Evolutionary conservation across 2,329 filamentous ascomycete species (phyloP).

Genomic region (Aspergillus oerlinghausenensis): DNA sequence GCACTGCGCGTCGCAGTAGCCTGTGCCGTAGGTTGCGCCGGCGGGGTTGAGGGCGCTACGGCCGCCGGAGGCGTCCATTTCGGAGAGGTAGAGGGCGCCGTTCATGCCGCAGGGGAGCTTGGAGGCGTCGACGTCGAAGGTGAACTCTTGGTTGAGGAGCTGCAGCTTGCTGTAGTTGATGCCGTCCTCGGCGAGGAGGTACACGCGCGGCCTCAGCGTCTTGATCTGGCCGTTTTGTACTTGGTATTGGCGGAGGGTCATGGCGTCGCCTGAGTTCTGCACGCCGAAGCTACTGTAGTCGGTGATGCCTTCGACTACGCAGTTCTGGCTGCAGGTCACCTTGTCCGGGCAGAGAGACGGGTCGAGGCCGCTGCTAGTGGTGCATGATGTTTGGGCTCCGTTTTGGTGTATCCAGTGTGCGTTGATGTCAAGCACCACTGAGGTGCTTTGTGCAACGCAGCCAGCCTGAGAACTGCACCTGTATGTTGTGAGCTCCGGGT

Average conservation of each 20-base stretch:
- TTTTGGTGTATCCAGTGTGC: constrained; percentile 49
- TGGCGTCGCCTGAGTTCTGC: constrained; percentile 42
- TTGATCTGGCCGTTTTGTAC: constrained; percentile 22
- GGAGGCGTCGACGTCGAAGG: constrained; percentile 66
- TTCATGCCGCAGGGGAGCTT: constrained; percentile 66
- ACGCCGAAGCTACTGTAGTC: constrained; percentile 51
- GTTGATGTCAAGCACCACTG: constrained; percentile 51
- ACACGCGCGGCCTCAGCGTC: constrained; percentile 45
- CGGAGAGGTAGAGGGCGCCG: constrained; percentile 61
- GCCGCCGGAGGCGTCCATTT: constrained; percentile 58
- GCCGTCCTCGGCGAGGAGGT: constrained; percentile 58
- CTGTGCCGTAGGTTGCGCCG: constrained; percentile 55
- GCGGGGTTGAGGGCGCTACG: constrained; percentile 48
- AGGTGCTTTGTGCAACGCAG: constrained; percentile 48
- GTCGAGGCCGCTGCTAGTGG: constrained; percentile 47
- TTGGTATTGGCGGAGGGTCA: constrained; percentile 46
- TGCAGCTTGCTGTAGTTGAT: constrained; percentile 59
- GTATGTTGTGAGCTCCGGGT: constrained; percentile 49
- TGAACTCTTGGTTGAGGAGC: constrained; percentile 61
- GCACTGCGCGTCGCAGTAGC: constrained; percentile 59
- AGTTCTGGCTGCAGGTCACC: constrained; percentile 49
- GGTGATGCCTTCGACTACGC: constrained; percentile 49
- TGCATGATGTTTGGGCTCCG: constrained; percentile 46
- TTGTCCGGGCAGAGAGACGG: constrained; percentile 43
- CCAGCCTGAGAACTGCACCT: constrained; percentile 46